phyloP scores from a whole-genome alignment of 169 alveolate genomes.

The Cryptosporidium ryanae region DNA sequence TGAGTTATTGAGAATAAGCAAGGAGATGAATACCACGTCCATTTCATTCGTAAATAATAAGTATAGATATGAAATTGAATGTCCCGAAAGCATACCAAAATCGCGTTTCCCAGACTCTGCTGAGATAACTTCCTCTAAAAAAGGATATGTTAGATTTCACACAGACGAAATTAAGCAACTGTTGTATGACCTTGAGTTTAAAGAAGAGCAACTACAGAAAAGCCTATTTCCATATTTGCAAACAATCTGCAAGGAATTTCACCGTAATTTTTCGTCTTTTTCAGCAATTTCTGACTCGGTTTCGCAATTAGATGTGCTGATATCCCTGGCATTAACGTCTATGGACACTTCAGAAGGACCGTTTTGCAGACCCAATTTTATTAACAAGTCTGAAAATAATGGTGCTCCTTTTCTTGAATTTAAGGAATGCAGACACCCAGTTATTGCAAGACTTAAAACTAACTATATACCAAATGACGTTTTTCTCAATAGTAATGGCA shows the following conservation, averaged over 20 bases:
- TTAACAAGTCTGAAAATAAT: conserved; percentile 2
- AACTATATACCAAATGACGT: conserved; percentile 87
- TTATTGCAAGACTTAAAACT: conserved; percentile 79
- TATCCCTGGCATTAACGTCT: conserved; percentile 77
- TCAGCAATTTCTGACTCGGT: conserved; percentile 64
- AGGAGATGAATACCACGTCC: conserved; percentile 56
- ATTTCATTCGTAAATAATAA: conserved; percentile 85
- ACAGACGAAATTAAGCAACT: conserved; percentile 83
- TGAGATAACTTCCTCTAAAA: conserved; percentile 92
- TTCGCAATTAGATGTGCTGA: conserved; percentile 56
- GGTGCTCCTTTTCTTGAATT: conserved; percentile 41
- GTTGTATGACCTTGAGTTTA: conserved; percentile 86
- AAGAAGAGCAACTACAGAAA: conserved; percentile 88
- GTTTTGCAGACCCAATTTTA: conserved; percentile 55
- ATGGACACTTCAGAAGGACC: conserved; percentile 67
- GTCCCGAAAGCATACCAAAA: conserved; percentile 84
- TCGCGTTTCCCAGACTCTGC: conserved; percentile 75
- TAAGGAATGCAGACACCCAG: conserved; percentile 80
- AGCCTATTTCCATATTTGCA: conserved; percentile 86
- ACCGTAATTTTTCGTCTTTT: conserved; percentile 69
- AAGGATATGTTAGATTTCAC: conserved; percentile 91
- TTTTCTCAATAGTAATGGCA: conserved; percentile 72
- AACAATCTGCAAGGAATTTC: conserved; percentile 84
- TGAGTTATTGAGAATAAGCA: conserved; percentile 51
- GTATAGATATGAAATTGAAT: conserved; percentile 91